phyloP scores from a whole-genome alignment of 345 rosid genomes.

The Hirschfeldia incana region DNA sequence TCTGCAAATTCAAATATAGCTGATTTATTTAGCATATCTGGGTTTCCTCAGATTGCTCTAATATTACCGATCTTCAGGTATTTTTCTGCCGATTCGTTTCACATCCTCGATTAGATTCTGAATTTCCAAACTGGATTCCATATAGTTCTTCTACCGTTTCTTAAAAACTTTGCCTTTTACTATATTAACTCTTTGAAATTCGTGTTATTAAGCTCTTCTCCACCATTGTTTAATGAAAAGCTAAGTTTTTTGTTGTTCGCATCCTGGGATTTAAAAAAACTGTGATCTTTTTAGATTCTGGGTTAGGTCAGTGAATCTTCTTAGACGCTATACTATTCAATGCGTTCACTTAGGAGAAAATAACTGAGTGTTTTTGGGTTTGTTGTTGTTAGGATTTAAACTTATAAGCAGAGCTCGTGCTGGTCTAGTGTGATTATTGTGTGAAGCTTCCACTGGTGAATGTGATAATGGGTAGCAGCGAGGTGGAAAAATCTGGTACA shows the following conservation, averaged over 20 bases:
- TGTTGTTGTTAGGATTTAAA: no score
- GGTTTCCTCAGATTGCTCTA: background rate
- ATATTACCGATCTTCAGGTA: background rate
- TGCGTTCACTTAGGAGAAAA: no score
- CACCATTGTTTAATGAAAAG: conserved; percentile 15
- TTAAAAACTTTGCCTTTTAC: background rate
- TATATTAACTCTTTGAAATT: background rate
- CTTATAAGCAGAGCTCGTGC: no score
- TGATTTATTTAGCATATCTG: background rate
- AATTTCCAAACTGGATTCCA: background rate
- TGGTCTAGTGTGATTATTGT: no score
- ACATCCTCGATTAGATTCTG: conserved; percentile 12
- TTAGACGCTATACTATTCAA: no score
- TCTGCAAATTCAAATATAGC: background rate
- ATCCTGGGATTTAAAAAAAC: background rate
- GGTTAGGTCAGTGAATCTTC: background rate
- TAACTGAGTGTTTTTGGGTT: no score
- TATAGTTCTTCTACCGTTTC: background rate
- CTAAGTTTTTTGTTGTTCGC: background rate
- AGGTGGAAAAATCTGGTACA: conserved; percentile 61
- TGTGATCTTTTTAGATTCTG: conserved; percentile 4
- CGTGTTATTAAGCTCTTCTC: background rate
- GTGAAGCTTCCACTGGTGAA: background rate
- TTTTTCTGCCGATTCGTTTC: background rate
- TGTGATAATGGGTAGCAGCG: conserved; percentile 68